Evolutionary conservation across 768 basidiomycete genomes (phyloP).

Genomic region (Chalciporus piperatus): DNA sequence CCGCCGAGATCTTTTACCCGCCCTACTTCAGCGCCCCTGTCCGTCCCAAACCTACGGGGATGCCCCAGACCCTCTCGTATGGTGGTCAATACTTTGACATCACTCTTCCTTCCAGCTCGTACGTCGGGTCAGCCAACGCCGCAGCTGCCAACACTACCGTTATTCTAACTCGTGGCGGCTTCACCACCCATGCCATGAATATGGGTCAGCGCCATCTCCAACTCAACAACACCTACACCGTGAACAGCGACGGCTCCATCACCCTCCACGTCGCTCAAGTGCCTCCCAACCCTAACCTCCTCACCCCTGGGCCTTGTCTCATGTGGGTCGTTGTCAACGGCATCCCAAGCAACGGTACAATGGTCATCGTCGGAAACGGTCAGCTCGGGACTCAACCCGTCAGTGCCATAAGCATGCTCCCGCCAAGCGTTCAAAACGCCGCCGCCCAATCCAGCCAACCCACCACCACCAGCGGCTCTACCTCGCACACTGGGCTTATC

Average conservation of each 20-base stretch:
- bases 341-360: conserved; percentile 77
- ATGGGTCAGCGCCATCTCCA: conserved; percentile 86
- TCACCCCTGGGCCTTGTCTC: conserved; percentile 88
- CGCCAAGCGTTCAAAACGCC: conserved; percentile 41
- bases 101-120: conserved; percentile 61
- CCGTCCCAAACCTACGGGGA: conserved; percentile 69
- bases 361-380: conserved; percentile 79
- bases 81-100: conserved; percentile 84
- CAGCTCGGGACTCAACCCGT: conserved; percentile 68
- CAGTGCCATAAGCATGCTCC: conserved; percentile 17
- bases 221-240: conserved; percentile 83
- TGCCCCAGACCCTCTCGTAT: conserved; percentile 75
- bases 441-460: conserved; percentile 26
- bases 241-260: conserved; percentile 72
- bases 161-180: conserved; percentile 79
- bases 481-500: conserved; percentile 24
- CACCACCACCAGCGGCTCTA: conserved; percentile 17
- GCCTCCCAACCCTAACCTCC: conserved; percentile 80
- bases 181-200: conserved; percentile 85
- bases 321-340: conserved; percentile 82
- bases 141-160: conserved; percentile 76
- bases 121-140: conserved; percentile 61
- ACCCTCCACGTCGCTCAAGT: conserved; percentile 78
- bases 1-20: conserved; percentile 89
- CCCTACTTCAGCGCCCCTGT: conserved; percentile 71